Percentiles rank a stretch among this genome's conserved stretches.
Conservation (phyloP, 192 early-diverging fungal genomes). For the Umbelopsis ramanniana region DNA sequence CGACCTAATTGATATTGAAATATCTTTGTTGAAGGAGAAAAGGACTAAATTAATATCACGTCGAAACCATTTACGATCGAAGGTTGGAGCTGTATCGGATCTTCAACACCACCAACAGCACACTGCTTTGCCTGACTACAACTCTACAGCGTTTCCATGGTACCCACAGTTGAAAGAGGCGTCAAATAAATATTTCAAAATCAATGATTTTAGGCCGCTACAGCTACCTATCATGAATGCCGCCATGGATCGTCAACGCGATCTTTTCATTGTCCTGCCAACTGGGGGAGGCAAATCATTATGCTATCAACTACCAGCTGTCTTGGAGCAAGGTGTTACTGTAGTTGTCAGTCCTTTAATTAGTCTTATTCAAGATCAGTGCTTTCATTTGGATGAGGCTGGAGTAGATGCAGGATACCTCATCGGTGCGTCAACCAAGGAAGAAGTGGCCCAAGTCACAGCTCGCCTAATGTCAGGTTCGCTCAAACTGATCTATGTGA, state of each 20-base stretch:
- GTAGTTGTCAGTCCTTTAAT: conserved; percentile 91
- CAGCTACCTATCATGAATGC: conserved; percentile 90
- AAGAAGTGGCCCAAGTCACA: conserved; percentile 52
- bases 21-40: not conserved
- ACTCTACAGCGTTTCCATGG: conserved; percentile 55
- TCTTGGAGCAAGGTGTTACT: conserved; percentile 80
- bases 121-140: conserved; percentile 40
- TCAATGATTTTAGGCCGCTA: conserved; percentile 72
- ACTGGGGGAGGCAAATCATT: conserved; percentile 95
- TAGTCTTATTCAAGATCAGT: conserved; percentile 94
- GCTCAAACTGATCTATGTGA: conserved; percentile 82
- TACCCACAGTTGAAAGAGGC: conserved; percentile 41
- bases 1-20: conserved; percentile 12
- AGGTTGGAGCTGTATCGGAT: not conserved
- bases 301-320: conserved; percentile 92
- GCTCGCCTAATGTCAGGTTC: conserved; percentile 54
- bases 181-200: conserved; percentile 50
- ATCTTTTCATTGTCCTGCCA: conserved; percentile 93
- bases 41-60: not conserved
- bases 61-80: not conserved
- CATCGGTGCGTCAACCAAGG: conserved; percentile 56
- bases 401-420: conserved; percentile 51
- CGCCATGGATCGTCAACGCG: conserved; percentile 70
- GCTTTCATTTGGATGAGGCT: conserved; percentile 62
- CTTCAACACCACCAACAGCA: not conserved